These are phyloP conservation scores for Erodium texanum DNA, from an alignment of 441 rosid genomes.

Conservation along the genomic window DNA sequence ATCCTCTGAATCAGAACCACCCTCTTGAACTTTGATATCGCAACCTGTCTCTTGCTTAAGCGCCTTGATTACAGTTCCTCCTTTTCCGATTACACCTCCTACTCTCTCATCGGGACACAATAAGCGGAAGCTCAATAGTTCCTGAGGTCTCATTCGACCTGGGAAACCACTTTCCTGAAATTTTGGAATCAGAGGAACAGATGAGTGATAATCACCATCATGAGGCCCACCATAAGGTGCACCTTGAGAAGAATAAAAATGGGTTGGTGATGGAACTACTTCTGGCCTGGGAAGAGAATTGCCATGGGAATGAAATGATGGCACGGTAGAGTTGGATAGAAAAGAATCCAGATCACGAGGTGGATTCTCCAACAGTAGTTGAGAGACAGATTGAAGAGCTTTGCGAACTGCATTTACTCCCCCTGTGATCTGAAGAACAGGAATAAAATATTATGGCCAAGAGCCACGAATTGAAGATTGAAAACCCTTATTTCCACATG, in stretches of 20 bases:
- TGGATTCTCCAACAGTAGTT: conserved; percentile 46
- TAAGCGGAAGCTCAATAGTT: conserved; percentile 47
- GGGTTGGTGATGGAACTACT: conserved; percentile 22
- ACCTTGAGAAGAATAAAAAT: conserved; percentile 38
- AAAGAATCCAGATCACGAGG: conserved; percentile 35
- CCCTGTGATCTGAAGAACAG: conserved; percentile 47
- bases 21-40: conserved; percentile 62
- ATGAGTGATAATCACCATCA: conserved; percentile 27
- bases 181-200: conserved; percentile 18
- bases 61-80: conserved; percentile 48
- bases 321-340: conserved; percentile 29
- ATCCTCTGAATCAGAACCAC: conserved; percentile 44
- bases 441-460: conserved; percentile 5
- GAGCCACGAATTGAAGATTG: background rate
- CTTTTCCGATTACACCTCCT: conserved; percentile 71
- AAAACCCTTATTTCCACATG: background rate
- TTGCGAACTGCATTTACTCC: conserved; percentile 50
- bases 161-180: conserved; percentile 38
- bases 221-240: conserved; percentile 31
- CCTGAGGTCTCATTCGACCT: conserved; percentile 38
- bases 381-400: conserved; percentile 51
- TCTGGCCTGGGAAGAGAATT: conserved; percentile 28
- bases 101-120: conserved; percentile 53
- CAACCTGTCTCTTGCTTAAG: conserved; percentile 70
- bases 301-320: conserved; percentile 32